phyloP scores from a whole-genome alignment of 805 yeast genomes.

The Huiozyma sinensis region DNA sequence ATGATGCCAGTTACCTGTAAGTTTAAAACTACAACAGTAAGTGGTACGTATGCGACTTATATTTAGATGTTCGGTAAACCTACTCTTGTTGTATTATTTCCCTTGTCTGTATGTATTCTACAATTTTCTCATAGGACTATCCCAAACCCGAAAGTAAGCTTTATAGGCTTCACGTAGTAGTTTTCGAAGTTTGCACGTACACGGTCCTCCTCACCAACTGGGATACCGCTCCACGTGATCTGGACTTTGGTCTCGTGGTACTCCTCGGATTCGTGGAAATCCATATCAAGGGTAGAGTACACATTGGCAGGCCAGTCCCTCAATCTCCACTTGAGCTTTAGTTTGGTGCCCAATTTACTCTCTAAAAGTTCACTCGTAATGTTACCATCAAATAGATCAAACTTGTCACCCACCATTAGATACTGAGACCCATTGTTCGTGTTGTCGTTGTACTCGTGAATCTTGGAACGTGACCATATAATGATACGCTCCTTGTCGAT shows the following conservation, averaged over 20 bases:
- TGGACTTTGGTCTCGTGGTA: slow-evolving; percentile 74
- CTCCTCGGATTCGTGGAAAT: slow-evolving; percentile 54
- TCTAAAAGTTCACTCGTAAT: slow-evolving; percentile 59
- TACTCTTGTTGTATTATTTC: too few species aligned
- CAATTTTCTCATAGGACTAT: slow-evolving; percentile 51
- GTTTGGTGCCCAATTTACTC: slow-evolving; percentile 34
- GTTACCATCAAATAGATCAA: slow-evolving; percentile 78
- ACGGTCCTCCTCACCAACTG: slow-evolving; percentile 88
- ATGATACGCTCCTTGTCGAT: slow-evolving; percentile 66
- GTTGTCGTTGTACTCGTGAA: slow-evolving; percentile 10
- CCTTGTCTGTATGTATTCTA: too few species aligned
- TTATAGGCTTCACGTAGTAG: slow-evolving; percentile 81
- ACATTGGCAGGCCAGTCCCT: slow-evolving; percentile 83
- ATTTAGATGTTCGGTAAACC: too few species aligned
- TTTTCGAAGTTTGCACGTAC: slow-evolving; percentile 79
- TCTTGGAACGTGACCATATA: slow-evolving; percentile 80
- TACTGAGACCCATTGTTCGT: slow-evolving; percentile 43
- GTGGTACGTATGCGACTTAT: too few species aligned
- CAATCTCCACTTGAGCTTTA: slow-evolving; percentile 78
- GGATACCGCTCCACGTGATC: slow-evolving; percentile 77
- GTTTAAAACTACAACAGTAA: too few species aligned
- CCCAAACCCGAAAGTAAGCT: slow-evolving; percentile 89
- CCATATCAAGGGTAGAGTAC: slow-evolving; percentile 56
- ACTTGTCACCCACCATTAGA: slow-evolving; percentile 45
- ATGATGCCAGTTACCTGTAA: too few species aligned